Evolutionary conservation across 2,329 filamentous ascomycete species (phyloP).

Genomic region (Diaporthe vexans): DNA sequence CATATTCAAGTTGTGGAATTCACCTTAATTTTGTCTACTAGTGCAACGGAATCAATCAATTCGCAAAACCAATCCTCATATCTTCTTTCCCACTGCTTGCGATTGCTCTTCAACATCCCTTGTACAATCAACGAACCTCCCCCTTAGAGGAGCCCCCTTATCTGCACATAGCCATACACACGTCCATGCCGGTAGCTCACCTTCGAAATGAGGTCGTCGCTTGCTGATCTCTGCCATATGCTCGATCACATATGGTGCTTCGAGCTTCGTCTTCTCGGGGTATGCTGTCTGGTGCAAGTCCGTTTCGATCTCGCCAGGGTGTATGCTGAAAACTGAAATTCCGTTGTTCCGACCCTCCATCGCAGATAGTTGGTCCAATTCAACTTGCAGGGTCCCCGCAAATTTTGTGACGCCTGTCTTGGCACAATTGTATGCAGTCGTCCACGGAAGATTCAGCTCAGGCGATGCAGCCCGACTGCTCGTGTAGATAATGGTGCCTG

Average conservation of each 20-base stretch:
- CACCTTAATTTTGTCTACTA: background rate
- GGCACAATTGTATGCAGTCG: constrained; percentile 21
- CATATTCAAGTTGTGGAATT: background rate
- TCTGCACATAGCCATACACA: constrained; percentile 14
- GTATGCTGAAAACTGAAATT: constrained; percentile 16
- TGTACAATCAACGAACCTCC: constrained; percentile 8
- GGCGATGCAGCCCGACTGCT: constrained; percentile 13
- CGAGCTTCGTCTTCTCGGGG: constrained; percentile 1
- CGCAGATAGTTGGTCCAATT: constrained; percentile 1
- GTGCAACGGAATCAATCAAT: background rate
- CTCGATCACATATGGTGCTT: constrained; percentile 9
- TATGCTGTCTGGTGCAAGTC: constrained; percentile 15
- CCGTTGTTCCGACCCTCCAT: background rate
- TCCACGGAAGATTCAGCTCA: constrained; percentile 18
- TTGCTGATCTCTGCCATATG: constrained; percentile 13
- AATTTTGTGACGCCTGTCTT: constrained; percentile 21
- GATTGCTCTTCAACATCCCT: constrained; percentile 23
- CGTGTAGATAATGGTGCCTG: constrained; percentile 12
- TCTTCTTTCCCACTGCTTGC: background rate
- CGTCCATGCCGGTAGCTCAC: constrained; percentile 10
- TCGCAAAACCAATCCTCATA: background rate
- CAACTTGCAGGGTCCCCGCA: constrained; percentile 21
- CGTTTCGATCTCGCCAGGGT: constrained; percentile 12
- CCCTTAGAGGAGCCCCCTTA: background rate
- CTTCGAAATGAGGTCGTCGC: constrained; percentile 18